These are phyloP conservation scores for Entrophospora sp. DNA, from an alignment of 192 early-diverging fungal genomes.

Conservation along the genomic window DNA sequence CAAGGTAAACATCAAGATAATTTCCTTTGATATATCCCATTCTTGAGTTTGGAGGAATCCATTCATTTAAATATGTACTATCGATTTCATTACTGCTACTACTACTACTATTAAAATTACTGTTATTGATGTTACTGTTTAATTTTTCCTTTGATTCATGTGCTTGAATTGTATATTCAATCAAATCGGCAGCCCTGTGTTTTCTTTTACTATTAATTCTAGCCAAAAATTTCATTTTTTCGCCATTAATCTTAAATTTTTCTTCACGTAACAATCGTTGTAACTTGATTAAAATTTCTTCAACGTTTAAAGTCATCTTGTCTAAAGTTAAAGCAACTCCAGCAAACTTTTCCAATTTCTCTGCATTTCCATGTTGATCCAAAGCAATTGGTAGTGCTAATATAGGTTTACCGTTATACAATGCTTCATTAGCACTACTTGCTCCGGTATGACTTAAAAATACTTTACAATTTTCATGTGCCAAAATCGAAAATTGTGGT, in stretches of 20 bases:
- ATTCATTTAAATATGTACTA: slow-evolving; percentile 11
- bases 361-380: neutral
- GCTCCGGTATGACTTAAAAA: slow-evolving; percentile 29
- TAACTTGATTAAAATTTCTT: slow-evolving; percentile 1
- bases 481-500: slow-evolving; percentile 26
- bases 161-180: slow-evolving; percentile 1
- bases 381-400: slow-evolving; percentile 23
- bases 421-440: slow-evolving; percentile 22
- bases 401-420: slow-evolving; percentile 21
- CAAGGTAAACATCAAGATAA: slow-evolving; percentile 15
- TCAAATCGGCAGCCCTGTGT: slow-evolving; percentile 8
- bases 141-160: neutral
- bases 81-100: neutral
- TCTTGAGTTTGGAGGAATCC: slow-evolving; percentile 8
- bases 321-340: neutral
- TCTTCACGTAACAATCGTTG: neutral
- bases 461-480: slow-evolving; percentile 18
- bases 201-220: slow-evolving; percentile 19
- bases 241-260: neutral
- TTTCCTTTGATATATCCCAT: slow-evolving; percentile 18
- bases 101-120: neutral
- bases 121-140: no score
- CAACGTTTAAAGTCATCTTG: neutral
- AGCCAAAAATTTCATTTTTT: slow-evolving; percentile 10
- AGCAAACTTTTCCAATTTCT: neutral